Conservation (phyloP, 192 early-diverging fungal genomes). For the Backusella tarrabulga region DNA sequence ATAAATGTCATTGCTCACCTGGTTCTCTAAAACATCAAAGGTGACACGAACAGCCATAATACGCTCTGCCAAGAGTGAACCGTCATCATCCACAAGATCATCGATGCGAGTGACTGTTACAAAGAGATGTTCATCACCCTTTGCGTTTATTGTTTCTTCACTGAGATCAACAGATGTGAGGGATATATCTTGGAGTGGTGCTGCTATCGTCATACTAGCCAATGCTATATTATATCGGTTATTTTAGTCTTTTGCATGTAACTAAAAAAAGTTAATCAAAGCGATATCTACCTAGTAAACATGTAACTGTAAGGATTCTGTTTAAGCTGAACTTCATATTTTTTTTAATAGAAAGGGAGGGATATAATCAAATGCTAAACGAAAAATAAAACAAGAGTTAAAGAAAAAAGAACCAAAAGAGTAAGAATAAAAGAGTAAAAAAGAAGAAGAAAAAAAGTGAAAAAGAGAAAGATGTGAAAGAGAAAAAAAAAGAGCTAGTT, state of each 20-base stretch:
- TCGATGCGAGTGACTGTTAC: conserved; percentile 57
- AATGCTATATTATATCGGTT: neutral
- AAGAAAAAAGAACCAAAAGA: neutral
- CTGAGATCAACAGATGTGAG: conserved; percentile 34
- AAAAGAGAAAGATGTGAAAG: neutral
- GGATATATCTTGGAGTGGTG: conserved; percentile 38
- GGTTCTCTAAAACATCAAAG: conserved; percentile 53
- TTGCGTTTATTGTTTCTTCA: conserved; percentile 10
- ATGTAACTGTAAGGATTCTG: conserved; percentile 8
- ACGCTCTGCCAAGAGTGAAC: conserved; percentile 54
- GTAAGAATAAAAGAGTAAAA: neutral
- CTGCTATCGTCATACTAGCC: conserved; percentile 19
- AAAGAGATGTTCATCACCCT: conserved; percentile 45
- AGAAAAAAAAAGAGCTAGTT: neutral
- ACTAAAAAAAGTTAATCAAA: neutral
- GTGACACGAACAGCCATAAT: conserved; percentile 55
- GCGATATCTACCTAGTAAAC: neutral
- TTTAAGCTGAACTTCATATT: conserved; percentile 8
- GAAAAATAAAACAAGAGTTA: neutral
- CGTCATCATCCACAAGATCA: conserved; percentile 56
- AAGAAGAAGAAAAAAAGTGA: neutral
- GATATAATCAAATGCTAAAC: neutral
- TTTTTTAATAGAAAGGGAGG: neutral
- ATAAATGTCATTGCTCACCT: conserved; percentile 34
- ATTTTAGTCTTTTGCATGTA: neutral